A percentile compares a stretch with the other conserved stretches of the same genome.
phyloP scores from a whole-genome alignment of 2,329 filamentous ascomycete genomes.

The Colletotrichum sojae region DNA sequence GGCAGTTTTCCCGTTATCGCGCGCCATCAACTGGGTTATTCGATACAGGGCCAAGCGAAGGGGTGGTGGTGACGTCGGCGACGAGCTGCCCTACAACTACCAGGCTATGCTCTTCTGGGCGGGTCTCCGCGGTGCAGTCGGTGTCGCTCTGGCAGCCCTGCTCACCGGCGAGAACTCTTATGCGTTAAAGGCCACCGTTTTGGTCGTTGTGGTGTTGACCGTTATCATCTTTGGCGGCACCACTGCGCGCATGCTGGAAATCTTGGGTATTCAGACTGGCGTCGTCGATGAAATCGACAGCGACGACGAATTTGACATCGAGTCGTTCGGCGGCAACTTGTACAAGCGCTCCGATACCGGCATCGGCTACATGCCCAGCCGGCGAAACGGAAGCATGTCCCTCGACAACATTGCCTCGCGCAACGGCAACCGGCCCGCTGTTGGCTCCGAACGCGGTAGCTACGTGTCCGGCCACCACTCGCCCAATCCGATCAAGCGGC shows the following conservation, averaged over 20 bases:
- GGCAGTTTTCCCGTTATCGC: slow-evolving; percentile 93
- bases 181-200: slow-evolving; percentile 91
- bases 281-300: slow-evolving; percentile 98
- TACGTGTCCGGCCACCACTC: slow-evolving; percentile 70
- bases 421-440: slow-evolving; percentile 22
- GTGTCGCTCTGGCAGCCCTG: slow-evolving; percentile 92
- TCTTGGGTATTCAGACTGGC: slow-evolving; percentile 94
- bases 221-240: slow-evolving; percentile 99
- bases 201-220: slow-evolving; percentile 96
- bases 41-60: slow-evolving; percentile 85
- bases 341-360: slow-evolving; percentile 84
- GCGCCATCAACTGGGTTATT: slow-evolving; percentile 92
- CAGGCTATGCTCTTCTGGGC: slow-evolving; percentile 99
- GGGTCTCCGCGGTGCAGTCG: slow-evolving; percentile 93
- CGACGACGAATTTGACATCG: slow-evolving; percentile 98
- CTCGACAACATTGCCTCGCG: slow-evolving; percentile 64
- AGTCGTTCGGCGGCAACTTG: slow-evolving; percentile 81
- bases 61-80: slow-evolving; percentile 81
- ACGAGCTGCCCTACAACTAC: slow-evolving; percentile 94
- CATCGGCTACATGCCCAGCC: slow-evolving; percentile 80
- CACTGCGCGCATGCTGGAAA: slow-evolving; percentile 97
- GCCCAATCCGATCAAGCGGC: slow-evolving; percentile 59
- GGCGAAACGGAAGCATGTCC: slow-evolving; percentile 73
- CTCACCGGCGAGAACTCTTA: slow-evolving; percentile 85
- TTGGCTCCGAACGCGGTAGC: slow-evolving; percentile 50